Conservation (phyloP, 2,329 filamentous ascomycete species). For the Aspergillus sp. region DNA sequence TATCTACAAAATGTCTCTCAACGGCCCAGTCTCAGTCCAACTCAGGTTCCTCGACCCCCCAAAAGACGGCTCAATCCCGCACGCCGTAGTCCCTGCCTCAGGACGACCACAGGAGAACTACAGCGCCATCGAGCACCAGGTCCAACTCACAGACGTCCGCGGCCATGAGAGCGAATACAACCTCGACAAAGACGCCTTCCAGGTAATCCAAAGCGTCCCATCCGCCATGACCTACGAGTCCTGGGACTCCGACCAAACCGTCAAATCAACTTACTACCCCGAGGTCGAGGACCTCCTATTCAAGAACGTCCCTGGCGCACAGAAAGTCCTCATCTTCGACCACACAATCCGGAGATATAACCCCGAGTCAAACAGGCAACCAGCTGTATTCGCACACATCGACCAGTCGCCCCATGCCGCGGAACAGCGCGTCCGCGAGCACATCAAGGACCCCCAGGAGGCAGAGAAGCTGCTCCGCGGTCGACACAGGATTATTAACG, state of each 20-base stretch:
- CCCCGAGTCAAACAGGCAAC: slow-evolving; percentile 60
- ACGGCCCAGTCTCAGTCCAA: slow-evolving; percentile 2
- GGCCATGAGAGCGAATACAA: slow-evolving; percentile 63
- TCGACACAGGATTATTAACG: slow-evolving; percentile 81
- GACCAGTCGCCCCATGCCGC: slow-evolving; percentile 74
- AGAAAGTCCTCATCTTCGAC: slow-evolving; percentile 75
- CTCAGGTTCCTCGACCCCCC: slow-evolving; percentile 13
- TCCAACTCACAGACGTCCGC: slow-evolving; percentile 71
- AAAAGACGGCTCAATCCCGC: slow-evolving; percentile 12
- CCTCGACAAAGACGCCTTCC: slow-evolving; percentile 75
- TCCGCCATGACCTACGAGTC: slow-evolving; percentile 54
- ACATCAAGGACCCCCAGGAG: slow-evolving; percentile 62
- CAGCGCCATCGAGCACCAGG: slow-evolving; percentile 48
- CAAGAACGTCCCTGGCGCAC: slow-evolving; percentile 63
- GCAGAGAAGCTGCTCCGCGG: slow-evolving; percentile 60
- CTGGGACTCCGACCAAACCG: slow-evolving; percentile 67
- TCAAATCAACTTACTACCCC: slow-evolving; percentile 75
- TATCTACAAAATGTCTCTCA: background rate
- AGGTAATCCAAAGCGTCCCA: slow-evolving; percentile 59
- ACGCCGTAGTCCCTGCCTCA: slow-evolving; percentile 59
- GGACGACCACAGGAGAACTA: slow-evolving; percentile 68
- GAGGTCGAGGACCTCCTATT: slow-evolving; percentile 75
- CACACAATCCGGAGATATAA: slow-evolving; percentile 76
- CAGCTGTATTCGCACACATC: slow-evolving; percentile 74
- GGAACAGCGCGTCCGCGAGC: slow-evolving; percentile 64